Base-by-base conservation (phyloP, 352 stramenopile species). In the Globisporangium perplexum region DNA sequence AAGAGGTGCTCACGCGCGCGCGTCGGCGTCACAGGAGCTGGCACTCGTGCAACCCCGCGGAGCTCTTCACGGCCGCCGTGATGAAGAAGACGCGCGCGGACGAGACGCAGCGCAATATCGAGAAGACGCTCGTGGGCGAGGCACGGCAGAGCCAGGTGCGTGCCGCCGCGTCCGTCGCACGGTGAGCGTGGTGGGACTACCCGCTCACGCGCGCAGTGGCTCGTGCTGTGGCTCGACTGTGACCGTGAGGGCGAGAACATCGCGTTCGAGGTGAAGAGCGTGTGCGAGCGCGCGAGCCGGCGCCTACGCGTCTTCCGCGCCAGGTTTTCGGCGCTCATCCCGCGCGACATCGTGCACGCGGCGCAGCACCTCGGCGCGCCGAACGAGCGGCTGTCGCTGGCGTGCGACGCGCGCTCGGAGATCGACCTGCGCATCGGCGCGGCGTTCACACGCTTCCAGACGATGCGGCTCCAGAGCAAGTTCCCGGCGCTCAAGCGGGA, bases 181-280 rank as follows among this genome's bases (percentile, higher is more conserved):
- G n/a, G n/a, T n/a, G n/a, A n/a, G n/a, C n/a, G n/a, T n/a, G n/a
- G n/a, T n/a, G n/a, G n/a, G n/a, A n/a, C n/a, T n/a, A n/a, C n/a
- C n/a, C n/a, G 18, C 11, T 36, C 20, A 47, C 35, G 64, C 11
- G 36, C 51, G 3, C 47, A 95, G 86, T 93, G 83, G 77, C 82
- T 99, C 1, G 77, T 98, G 31, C 71, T 98, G 31, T 99, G 98
- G 98, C 72, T 99, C 23, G 98, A 99, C 93, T 99, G 97, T 63
- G 98, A 99, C 90, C 90, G 96, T 26, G 98, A 99, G 68, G 97
- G 98, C n/a, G 97, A 99, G 68, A 98, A 98, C 51, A 99, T 99
- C 64, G 95, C 90, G 14, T 98, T 98, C 65, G 97, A 99, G 68
- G 88, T 98, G 30, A 96, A 96, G 39, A 46, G 72, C 31, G 72